Evolutionary conservation across 2,329 filamentous ascomycete species (phyloP).

Genomic region (Scleromitrula shiraiana): DNA sequence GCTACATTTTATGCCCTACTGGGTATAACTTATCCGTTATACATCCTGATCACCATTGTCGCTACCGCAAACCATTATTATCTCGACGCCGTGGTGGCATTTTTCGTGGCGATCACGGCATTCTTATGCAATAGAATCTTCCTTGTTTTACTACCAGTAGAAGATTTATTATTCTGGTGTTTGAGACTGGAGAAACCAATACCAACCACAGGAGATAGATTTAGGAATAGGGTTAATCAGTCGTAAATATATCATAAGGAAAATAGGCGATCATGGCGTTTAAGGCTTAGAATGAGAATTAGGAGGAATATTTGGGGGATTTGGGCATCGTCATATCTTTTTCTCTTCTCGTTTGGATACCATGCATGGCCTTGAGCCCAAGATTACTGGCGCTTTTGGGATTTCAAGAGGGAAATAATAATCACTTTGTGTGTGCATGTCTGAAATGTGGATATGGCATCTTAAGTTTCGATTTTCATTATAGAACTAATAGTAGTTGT

Average conservation of each 20-base stretch:
- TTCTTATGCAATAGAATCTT: conserved; percentile 42
- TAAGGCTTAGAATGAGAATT: no score
- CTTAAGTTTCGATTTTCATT: no score
- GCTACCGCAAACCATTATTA: conserved; percentile 49
- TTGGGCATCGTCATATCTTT: no score
- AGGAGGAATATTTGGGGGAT: no score
- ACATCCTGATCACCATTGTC: conserved; percentile 42
- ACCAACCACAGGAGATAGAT: conserved; percentile 38
- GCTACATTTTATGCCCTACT: conserved; percentile 36
- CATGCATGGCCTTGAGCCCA: no score
- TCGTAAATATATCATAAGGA: background rate
- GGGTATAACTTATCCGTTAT: conserved; percentile 38
- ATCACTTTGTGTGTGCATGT: no score
- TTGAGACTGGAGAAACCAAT: conserved; percentile 42
- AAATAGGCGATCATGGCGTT: no score
- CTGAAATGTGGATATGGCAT: no score
- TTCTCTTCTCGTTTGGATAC: no score
- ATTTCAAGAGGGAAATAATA: no score
- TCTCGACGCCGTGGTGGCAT: conserved; percentile 42
- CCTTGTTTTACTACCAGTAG: conserved; percentile 40
- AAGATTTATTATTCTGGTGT: conserved; percentile 40
- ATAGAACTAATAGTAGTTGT: no score
- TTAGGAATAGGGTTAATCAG: conserved; percentile 1
- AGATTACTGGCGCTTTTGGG: no score
- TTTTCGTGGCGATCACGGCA: conserved; percentile 37